Conservation (phyloP, 176 grass and related monocot species). For the Raddia guianensis region DNA sequence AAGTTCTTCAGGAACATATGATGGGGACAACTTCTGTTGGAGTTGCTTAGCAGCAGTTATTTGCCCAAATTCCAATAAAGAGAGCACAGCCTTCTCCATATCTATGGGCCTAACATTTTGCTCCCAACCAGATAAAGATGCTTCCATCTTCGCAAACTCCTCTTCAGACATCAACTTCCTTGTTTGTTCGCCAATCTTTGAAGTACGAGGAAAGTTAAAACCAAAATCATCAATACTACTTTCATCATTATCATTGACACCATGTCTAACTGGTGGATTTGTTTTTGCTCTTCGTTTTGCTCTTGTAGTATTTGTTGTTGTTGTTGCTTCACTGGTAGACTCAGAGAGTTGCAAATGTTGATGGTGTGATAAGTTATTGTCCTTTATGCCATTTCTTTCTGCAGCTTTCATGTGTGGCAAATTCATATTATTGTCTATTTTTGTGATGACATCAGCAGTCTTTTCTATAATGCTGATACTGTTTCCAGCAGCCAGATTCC, state of each 20-base stretch:
- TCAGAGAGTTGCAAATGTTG: slow-evolving; percentile 49
- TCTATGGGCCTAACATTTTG: slow-evolving; percentile 84
- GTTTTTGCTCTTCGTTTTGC: slow-evolving; percentile 75
- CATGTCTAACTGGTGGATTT: slow-evolving; percentile 55
- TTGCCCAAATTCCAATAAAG: slow-evolving; percentile 96
- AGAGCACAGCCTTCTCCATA: slow-evolving; percentile 95
- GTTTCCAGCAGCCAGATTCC: slow-evolving; percentile 64
- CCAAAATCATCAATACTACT: slow-evolving; percentile 57
- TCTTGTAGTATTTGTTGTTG: slow-evolving; percentile 59
- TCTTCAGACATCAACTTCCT: slow-evolving; percentile 61
- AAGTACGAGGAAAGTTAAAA: slow-evolving; percentile 42
- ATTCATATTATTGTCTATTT: slow-evolving; percentile 95
- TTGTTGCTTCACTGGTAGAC: slow-evolving; percentile 49
- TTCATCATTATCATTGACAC: slow-evolving; percentile 58
- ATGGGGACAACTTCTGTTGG: slow-evolving; percentile 89
- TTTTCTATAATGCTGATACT: slow-evolving; percentile 85
- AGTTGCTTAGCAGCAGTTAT: slow-evolving; percentile 96
- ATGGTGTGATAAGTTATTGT: slow-evolving; percentile 46
- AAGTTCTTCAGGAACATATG: slow-evolving; percentile 83
- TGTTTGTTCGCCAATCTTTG: slow-evolving; percentile 54
- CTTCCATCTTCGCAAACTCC: slow-evolving; percentile 72
- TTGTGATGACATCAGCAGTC: slow-evolving; percentile 81
- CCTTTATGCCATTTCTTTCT: slow-evolving; percentile 67
- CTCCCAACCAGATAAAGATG: slow-evolving; percentile 85
- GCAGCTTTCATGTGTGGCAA: slow-evolving; percentile 46